Evolutionary conservation across 2,329 filamentous ascomycete genomes (phyloP), one percentile per base, ranked within the genome.

Genomic region (Aureobasidium zeae): DNA sequence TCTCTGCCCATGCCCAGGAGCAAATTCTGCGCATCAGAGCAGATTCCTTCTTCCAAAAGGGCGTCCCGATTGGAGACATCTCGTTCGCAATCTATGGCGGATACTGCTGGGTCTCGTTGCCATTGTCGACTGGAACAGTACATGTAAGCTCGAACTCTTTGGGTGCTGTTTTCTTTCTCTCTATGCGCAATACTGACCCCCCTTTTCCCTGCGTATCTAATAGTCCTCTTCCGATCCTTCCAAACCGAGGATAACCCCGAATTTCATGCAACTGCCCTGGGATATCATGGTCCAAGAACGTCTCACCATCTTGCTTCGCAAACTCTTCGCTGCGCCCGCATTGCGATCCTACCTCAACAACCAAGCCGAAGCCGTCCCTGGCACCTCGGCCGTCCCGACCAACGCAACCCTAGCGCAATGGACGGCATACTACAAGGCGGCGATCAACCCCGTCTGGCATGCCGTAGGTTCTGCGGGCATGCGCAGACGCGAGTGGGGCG

Each of bases 1-100:
- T 60, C 7, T 38, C 26, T 5, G 16, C 28, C 1, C 24, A 35
- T 26, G 43, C 34, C 17, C 48, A 73, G 24, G 60, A 70, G 47
- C 52, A 55, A 10, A 53, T 72, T 1, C 59, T 74, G 13, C 54
- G 55, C 4, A 53, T 68, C 1, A 68, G 74, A 54, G 62, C 72
- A 46, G 61, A 69, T 34, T 55, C 73, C 6, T 61, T 75, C 10
- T 73, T 73, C 53, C 53, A 59, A 15, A 57, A 63, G 42, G 50
- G 46, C 11, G 61, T 70, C 1, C 67, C 71, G 0, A 55, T 72
- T 2, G 66, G 61, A 1, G 71, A 75, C 52, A 57, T 68, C 0
- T 48, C 72, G 12, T 62, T 64, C 46, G 51, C 55, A 0, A 57
- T 60, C 1, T 50, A 56, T 3, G 50, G 65, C 12, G 52, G 54